Conservation (phyloP, 2,329 filamentous ascomycete species). For the Stagonosporopsis chrysanthemi region DNA sequence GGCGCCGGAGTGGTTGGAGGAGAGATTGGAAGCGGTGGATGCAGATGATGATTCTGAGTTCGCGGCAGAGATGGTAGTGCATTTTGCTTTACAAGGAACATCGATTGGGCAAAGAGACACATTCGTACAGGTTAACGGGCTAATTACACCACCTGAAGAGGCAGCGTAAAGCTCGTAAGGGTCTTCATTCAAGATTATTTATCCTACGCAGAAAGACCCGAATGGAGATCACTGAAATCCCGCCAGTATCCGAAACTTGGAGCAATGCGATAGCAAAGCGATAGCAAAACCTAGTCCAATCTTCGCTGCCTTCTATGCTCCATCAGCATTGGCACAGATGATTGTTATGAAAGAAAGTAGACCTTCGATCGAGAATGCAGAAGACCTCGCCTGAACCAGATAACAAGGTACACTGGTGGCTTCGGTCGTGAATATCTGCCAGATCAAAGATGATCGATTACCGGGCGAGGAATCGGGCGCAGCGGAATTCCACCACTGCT, state of each 20-base stretch:
- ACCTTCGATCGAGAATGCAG: not conserved
- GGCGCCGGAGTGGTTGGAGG: conserved; percentile 26
- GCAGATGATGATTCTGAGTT: conserved; percentile 41
- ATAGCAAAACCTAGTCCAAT: not conserved
- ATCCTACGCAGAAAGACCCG: not conserved
- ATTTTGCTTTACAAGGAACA: conserved; percentile 38
- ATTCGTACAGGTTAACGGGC: conserved; percentile 18
- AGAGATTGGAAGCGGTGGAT: conserved; percentile 30
- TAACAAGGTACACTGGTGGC: not conserved
- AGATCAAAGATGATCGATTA: not conserved
- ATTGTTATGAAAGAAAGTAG: not conserved
- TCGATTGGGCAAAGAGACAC: not conserved
- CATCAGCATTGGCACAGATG: not conserved
- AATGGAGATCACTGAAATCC: not conserved
- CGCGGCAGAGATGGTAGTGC: conserved; percentile 43
- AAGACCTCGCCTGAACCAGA: not conserved
- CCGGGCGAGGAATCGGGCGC: no score
- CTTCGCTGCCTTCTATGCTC: no score
- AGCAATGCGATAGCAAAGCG: not conserved
- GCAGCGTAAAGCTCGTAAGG: conserved; percentile 3
- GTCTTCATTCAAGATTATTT: not conserved
- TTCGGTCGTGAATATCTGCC: not conserved
- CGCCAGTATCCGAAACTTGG: not conserved
- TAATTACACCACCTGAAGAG: conserved; percentile 31
- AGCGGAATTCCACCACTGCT: no score